A percentile compares a stretch with the other conserved stretches of the same genome.
These are phyloP conservation scores for Vicia faba DNA, from an alignment of 306 rosid species.

Conservation along the genomic window DNA sequence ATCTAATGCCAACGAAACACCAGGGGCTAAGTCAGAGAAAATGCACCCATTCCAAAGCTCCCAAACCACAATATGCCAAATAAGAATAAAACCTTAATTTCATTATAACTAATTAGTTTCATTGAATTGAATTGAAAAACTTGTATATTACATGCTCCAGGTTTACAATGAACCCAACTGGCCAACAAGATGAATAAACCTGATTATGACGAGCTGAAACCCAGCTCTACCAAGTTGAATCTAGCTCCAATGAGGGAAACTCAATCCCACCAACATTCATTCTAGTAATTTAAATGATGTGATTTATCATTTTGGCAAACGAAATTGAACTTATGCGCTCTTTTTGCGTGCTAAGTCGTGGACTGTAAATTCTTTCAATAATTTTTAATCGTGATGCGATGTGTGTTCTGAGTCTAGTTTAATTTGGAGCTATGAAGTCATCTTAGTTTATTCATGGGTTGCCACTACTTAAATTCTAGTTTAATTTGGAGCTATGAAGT, in stretches of 20 bases:
- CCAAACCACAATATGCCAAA: too few relatives aligned
- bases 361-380: too few relatives aligned
- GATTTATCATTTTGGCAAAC: too few relatives aligned
- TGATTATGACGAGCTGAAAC: not conserved
- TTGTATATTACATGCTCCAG: not conserved
- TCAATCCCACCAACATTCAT: not conserved
- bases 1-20: too few relatives aligned
- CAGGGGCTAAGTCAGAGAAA: too few relatives aligned
- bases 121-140: conserved; percentile 22
- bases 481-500: not conserved
- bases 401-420: not conserved
- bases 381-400: not conserved
- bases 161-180: not conserved
- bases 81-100: too few relatives aligned
- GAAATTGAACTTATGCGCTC: not conserved
- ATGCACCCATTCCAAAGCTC: too few relatives aligned
- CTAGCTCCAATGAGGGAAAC: not conserved
- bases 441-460: too few relatives aligned
- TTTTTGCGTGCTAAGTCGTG: not conserved
- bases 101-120: not conserved
- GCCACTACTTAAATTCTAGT: not conserved
- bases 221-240: not conserved
- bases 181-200: not conserved
- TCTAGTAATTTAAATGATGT: not conserved
- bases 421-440: not conserved